Conservation (phyloP, 2,329 filamentous ascomycete genomes). For the Xylariaceae sp. region DNA sequence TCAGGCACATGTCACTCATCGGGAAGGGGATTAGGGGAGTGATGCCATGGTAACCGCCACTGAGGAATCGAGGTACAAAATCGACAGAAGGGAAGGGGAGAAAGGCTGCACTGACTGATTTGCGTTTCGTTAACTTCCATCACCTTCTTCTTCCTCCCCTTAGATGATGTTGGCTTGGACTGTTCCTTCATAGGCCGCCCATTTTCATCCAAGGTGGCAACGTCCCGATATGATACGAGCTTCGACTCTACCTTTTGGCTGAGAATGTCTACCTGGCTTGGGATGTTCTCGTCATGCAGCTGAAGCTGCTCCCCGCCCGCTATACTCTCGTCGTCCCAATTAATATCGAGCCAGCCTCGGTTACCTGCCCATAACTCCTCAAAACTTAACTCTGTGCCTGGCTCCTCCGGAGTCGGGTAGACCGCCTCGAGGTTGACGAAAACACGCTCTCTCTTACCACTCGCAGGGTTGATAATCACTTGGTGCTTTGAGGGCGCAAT, state of each 20-base stretch:
- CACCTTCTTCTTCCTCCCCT: conserved; percentile 68
- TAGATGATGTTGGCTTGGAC: conserved; percentile 35
- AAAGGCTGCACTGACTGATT: conserved; percentile 61
- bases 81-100: neutral
- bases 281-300: conserved; percentile 13
- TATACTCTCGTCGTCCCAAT: conserved; percentile 46
- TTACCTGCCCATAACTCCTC: conserved; percentile 82
- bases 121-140: conserved; percentile 89
- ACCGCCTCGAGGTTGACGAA: conserved; percentile 82
- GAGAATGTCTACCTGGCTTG: conserved; percentile 22
- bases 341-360: conserved; percentile 62
- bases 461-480: conserved; percentile 76
- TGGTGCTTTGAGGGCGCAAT: conserved; percentile 70
- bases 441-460: conserved; percentile 78
- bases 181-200: conserved; percentile 42
- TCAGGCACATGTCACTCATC: too few relatives aligned
- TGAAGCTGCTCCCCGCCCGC: conserved; percentile 14
- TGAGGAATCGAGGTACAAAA: neutral
- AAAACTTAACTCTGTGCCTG: conserved; percentile 76
- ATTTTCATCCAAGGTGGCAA: conserved; percentile 54
- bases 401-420: conserved; percentile 72
- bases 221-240: conserved; percentile 40
- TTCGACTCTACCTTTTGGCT: conserved; percentile 29
- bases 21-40: conserved; percentile 1
- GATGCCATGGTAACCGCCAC: conserved; percentile 1